phyloP scores from a whole-genome alignment of 441 rosid species.

The Populus hybrid region DNA sequence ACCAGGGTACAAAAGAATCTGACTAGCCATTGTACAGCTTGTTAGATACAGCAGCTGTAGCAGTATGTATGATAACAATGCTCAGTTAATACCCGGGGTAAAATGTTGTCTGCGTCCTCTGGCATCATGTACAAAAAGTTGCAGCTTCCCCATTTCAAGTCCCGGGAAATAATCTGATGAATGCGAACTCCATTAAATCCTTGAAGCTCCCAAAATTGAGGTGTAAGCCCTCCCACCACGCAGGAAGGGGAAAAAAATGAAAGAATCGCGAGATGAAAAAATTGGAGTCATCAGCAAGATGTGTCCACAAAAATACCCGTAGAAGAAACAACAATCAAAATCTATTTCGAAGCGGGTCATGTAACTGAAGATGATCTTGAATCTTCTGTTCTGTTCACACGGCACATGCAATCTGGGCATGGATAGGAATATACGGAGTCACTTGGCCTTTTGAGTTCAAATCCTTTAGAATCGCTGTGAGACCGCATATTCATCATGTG shows the following conservation, averaged over 20 bases:
- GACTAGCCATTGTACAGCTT: conserved; percentile 35
- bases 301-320: conserved; percentile 23
- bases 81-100: conserved; percentile 28
- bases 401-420: conserved; percentile 99
- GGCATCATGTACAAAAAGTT: conserved; percentile 37
- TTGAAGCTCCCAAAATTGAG: conserved; percentile 38
- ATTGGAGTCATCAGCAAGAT: conserved; percentile 37
- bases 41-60: conserved; percentile 52
- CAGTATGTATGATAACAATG: conserved; percentile 31
- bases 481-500: conserved; percentile 91
- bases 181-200: conserved; percentile 36
- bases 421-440: conserved; percentile 92
- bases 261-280: conserved; percentile 48
- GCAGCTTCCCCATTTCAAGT: conserved; percentile 25
- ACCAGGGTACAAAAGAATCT: conserved; percentile 40
- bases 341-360: conserved; percentile 34
- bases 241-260: conserved; percentile 39
- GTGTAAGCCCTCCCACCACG: conserved; percentile 35
- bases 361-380: conserved; percentile 48
- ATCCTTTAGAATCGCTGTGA: conserved; percentile 93
- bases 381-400: conserved; percentile 56
- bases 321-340: conserved; percentile 20
- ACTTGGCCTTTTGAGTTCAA: conserved; percentile 83
- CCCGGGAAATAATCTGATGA: conserved; percentile 35
- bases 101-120: conserved; percentile 12